Evolutionary conservation across 2,329 filamentous ascomycete genomes (phyloP), one percentile per base, ranked within the genome.

Genomic region (Thelonectria discophora): DNA sequence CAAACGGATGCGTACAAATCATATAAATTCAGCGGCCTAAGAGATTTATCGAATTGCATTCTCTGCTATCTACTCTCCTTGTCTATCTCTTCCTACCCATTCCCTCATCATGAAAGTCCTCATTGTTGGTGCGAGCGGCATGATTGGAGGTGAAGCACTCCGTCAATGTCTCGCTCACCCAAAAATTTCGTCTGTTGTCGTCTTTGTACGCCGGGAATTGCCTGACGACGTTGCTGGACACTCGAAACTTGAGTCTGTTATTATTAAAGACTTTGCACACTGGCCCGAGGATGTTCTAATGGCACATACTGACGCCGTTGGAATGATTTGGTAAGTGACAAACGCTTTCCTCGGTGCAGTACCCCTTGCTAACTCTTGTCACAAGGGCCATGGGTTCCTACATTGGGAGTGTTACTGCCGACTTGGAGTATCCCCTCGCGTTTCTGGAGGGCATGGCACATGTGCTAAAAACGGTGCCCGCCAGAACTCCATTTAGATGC

Each of bases 21-120:
- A 5, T 37, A 37, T 37, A 30, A 30, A 30, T 5, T 30, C 27
- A 10, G 27, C 27, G 6, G 8, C 7, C 7, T 30, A 2, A 2
- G 27, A 30, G 5, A 30, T 30, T 30, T 7, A 30, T 9, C 8
- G 27, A 30, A 30, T 9, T 8, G 27, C 27, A 7, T 8, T 30
- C 27, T 10, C 9, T 15, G 15, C 34, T 12, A 2, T 13, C 12
- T 13, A 37, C 34, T 37, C 34, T 13, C 34, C 34, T 13, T 45
- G 7, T 45, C 18, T 5, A 45, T 12, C 6, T 30, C 27, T 30
- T 18, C 18, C 37, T 27, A 12, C 39, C 13, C n/a, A 18, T 46
- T 42, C 37, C 20, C 9, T 37, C 53, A 52, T 8, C 30, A 78
- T 78, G 76, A 78, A 78, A 52, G 60, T 78, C 52, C 74, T 78